Evolutionary conservation across 2,329 filamentous ascomycete genomes (phyloP), one percentile per base, ranked within the genome.

Genomic region (Exophiala viscosa): DNA sequence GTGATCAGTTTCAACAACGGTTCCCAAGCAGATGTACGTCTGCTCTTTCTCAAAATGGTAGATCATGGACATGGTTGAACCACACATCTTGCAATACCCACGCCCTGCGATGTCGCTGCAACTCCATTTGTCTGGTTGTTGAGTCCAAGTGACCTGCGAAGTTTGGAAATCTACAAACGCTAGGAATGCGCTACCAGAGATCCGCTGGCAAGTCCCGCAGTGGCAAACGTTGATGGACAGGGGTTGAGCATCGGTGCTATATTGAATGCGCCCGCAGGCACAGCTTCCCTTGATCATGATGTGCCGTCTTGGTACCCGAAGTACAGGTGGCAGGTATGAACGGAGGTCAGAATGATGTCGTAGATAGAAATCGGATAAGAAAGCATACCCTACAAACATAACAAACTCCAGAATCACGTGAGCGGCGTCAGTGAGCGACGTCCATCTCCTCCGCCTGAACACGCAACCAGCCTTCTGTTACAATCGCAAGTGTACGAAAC

Each of bases 171-270:
- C 54, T 6, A 67, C 65, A 54, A 76, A 79, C 3, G 71, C 67
- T 33, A 77, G 64, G 52, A 69, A 79, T 1, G 70, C 70, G 3
- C 69, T 71, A 10, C 76, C 76, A 2, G 75, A 73, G 35, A 76
- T 55, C 59, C 74, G 73, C 51, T 76, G 74, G 56, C 77, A 80
- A 36, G 70, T 71, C n/a, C 62, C 64, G 59, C 77, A 80, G 60
- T 78, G 70, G 62, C 76, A 80, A 50, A 72, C 63, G 14, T 65
- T 67, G 23, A 76, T 62, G 18, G 62, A 54, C 10, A 58, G 62
- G 1, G 75, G 73, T 32, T 47, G 35, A 11, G 50, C 49, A 34
- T 45, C 14, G 15, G 49, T 48, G 33, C 48, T 23, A 48, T 59
- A 62, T 28, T 49, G 46, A 31, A 61, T 46, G 13, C 55, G 53